Percentiles rank a stretch among this genome's conserved stretches.
Conservation (phyloP, 495 filamentous ascomycete genomes). For the Penicillium lividum region DNA sequence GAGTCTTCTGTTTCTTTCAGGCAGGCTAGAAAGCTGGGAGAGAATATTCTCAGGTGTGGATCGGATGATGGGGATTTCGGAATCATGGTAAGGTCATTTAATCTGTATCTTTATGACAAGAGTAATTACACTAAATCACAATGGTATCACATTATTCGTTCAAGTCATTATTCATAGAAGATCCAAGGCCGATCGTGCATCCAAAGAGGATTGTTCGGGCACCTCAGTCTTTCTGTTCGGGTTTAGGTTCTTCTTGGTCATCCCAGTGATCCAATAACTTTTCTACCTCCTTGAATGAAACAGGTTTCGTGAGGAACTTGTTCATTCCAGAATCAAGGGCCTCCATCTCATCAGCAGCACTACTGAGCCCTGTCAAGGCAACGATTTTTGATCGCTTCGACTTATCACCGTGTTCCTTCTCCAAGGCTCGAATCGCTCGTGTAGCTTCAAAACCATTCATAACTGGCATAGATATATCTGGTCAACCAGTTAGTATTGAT, state of each 20-base stretch:
- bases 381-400: constrained; percentile 54
- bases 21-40: not conserved
- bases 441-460: constrained; percentile 73
- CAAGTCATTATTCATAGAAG: not conserved
- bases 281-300: constrained; percentile 50
- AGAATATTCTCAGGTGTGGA: not conserved
- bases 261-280: constrained; percentile 47
- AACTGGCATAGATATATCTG: constrained; percentile 71
- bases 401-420: constrained; percentile 38
- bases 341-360: constrained; percentile 59
- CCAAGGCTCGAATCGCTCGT: constrained; percentile 60
- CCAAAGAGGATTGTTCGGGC: not conserved
- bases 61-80: no score
- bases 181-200: no score
- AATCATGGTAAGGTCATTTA: no score
- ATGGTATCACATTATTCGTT: not conserved
- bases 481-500: not conserved
- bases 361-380: constrained; percentile 67
- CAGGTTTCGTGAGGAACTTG: constrained; percentile 71
- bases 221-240: not conserved
- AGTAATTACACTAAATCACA: no score
- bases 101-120: not conserved
- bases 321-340: constrained; percentile 67
- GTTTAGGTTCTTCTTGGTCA: not conserved
- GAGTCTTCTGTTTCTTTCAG: not conserved